phyloP scores from a whole-genome alignment of 805 yeast genomes.

The Komagataella kurtzmanii region DNA sequence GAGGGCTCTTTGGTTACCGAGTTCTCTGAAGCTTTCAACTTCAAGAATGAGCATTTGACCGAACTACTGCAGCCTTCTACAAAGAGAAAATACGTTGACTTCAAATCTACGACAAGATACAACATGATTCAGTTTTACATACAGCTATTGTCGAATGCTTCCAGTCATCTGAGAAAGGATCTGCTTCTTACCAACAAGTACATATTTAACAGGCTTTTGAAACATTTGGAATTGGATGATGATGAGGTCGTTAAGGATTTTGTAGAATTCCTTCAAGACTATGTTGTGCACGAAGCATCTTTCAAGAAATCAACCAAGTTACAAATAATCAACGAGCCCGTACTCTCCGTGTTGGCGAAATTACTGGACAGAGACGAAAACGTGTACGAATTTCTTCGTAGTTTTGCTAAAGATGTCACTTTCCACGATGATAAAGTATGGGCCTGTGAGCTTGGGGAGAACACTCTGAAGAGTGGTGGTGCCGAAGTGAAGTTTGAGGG shows the following conservation, averaged over 20 bases:
- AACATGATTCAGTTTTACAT: slow-evolving; percentile 53
- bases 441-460: slow-evolving; percentile 18
- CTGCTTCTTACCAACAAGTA: slow-evolving; percentile 41
- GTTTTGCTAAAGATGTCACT: slow-evolving; percentile 33
- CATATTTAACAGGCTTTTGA: slow-evolving; percentile 56
- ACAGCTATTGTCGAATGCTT: slow-evolving; percentile 30
- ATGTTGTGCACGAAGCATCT: slow-evolving; percentile 42
- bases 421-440: slow-evolving; percentile 37
- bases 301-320: slow-evolving; percentile 62
- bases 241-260: slow-evolving; percentile 23
- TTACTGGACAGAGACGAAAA: slow-evolving; percentile 22
- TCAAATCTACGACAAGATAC: slow-evolving; percentile 35
- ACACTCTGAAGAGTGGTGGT: slow-evolving; percentile 18
- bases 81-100: not conserved
- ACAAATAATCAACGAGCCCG: slow-evolving; percentile 67
- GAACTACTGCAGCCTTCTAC: slow-evolving; percentile 40
- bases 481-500: slow-evolving; percentile 32
- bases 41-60: slow-evolving; percentile 45
- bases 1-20: slow-evolving; percentile 39
- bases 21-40: slow-evolving; percentile 55
- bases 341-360: slow-evolving; percentile 41
- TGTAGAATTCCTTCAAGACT: slow-evolving; percentile 31
- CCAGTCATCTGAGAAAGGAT: slow-evolving; percentile 51
- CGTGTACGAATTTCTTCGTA: slow-evolving; percentile 32
- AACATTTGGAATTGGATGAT: slow-evolving; percentile 43